Base-by-base conservation (phyloP, 2,329 filamentous ascomycete species). In the Colletotrichum lentis region DNA sequence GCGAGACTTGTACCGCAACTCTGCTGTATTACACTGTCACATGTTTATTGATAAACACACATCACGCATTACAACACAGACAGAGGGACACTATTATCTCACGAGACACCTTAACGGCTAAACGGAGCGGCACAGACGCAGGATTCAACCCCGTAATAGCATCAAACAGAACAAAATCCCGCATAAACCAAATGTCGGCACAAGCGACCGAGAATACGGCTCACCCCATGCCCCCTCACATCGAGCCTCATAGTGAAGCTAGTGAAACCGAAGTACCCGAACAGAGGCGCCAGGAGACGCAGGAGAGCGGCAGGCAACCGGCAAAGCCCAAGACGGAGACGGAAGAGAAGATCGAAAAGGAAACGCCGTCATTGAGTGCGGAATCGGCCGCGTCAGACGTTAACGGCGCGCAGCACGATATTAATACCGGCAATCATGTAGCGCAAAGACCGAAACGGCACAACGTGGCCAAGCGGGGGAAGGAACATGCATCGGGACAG, bases 271-370 rank as follows among this genome's bases (percentile, higher is more conserved):
- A 31, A 10, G 7, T 31, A 8, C 27, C 27, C 20, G 44, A 27
- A 3, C 10, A 53, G 7, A 8, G n/a, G 2, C 11, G 20, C 27
- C 27, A 37, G 27, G 7, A 20, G 27, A 14, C 12, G 44, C 20
- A 41, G 31, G 11, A 31, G 31, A 24, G 35, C 31, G 16, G 12
- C 6, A 31, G 46, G 16, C 20, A 31, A 11, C 46, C 35, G 7
- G 3, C 43, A 1, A 22, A 16, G 7, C 14, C 12, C 8, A 59
- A 49, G 31, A 59, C 56, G 1, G 56, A 27, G 44, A 59, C 56
- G 2, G 43, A 59, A 39, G 56, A 59, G n/a, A 59, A 27, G 56
- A 59, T 59, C 14, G 56, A 47, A 1, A 49, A 49, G n/a, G 31
- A 59, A 14, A 49, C 56, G 3, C 56, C 43, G 27, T 10, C 27